A percentile compares a stretch with the other conserved stretches of the same genome.
Conservation (phyloP, 257 asterid species). For the Primulina tabacum region DNA sequence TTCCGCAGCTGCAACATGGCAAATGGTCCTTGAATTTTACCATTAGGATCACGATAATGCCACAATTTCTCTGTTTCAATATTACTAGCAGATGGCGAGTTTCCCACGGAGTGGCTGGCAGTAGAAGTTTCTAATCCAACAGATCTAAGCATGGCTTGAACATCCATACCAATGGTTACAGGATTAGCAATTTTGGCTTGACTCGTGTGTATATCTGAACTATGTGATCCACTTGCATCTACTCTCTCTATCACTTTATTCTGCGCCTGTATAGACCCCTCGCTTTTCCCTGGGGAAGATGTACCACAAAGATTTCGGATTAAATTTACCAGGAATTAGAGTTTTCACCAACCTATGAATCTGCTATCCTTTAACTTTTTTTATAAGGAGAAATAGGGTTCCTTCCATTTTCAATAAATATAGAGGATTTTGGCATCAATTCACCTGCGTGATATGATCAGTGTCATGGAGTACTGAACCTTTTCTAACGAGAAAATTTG, state of each 20-base stretch:
- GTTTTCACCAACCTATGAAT: constrained; percentile 4
- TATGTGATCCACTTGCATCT: constrained; percentile 35
- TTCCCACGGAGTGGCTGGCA: constrained; percentile 29
- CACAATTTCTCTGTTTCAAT: constrained; percentile 77
- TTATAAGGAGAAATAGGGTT: constrained; percentile 28
- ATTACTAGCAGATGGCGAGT: constrained; percentile 37
- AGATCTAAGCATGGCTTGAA: constrained; percentile 40
- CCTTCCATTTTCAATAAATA: constrained; percentile 29
- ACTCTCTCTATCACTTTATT: constrained; percentile 34
- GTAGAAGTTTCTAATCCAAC: constrained; percentile 43
- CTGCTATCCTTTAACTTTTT: constrained; percentile 33
- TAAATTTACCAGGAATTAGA: constrained; percentile 20
- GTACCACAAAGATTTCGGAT: constrained; percentile 20
- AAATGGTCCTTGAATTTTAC: constrained; percentile 93
- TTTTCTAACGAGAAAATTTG: constrained; percentile 8
- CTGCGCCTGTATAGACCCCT: constrained; percentile 31
- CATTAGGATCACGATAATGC: constrained; percentile 96
- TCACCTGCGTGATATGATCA: constrained; percentile 35
- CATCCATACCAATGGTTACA: constrained; percentile 27
- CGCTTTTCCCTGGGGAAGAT: constrained; percentile 58
- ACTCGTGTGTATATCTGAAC: constrained; percentile 33
- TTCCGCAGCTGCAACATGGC: constrained; percentile 73
- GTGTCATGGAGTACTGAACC: constrained; percentile 8
- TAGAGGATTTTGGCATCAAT: constrained; percentile 29
- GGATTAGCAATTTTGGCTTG: constrained; percentile 30